These are phyloP conservation scores for Exophiala mesophila DNA, from an alignment of 2,329 filamentous ascomycete genomes.

Conservation along the genomic window DNA sequence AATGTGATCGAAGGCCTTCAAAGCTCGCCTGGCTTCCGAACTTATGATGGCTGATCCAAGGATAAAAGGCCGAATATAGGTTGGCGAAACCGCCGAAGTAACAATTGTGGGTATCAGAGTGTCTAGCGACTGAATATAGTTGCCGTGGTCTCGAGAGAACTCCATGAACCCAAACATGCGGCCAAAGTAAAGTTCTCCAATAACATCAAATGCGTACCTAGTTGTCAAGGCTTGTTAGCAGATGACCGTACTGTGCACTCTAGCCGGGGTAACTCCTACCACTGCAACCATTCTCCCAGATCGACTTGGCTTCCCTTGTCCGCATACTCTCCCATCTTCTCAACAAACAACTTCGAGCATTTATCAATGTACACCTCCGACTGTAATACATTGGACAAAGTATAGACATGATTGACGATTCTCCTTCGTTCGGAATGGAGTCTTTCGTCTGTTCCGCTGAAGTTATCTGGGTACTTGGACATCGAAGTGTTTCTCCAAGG, in stretches of 20 bases:
- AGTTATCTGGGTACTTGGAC: slow-evolving; percentile 25
- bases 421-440: slow-evolving; percentile 23
- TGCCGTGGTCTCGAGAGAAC: slow-evolving; percentile 34
- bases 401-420: slow-evolving; percentile 19
- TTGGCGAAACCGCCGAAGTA: slow-evolving; percentile 29
- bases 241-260: too few species aligned
- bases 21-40: slow-evolving; percentile 24
- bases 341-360: slow-evolving; percentile 9
- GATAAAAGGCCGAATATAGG: slow-evolving; percentile 31
- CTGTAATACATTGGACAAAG: slow-evolving; percentile 12
- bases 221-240: slow-evolving; percentile 5
- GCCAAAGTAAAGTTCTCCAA: slow-evolving; percentile 40
- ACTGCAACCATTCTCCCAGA: not conserved
- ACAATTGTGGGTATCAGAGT: slow-evolving; percentile 31
- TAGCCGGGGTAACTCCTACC: not conserved
- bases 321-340: not conserved
- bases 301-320: not conserved
- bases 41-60: slow-evolving; percentile 26
- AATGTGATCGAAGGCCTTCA: slow-evolving; percentile 29
- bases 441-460: slow-evolving; percentile 23
- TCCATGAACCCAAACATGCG: slow-evolving; percentile 41
- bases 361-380: slow-evolving; percentile 8
- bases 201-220: slow-evolving; percentile 42
- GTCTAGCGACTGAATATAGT: slow-evolving; percentile 36
- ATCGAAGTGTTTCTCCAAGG: slow-evolving; percentile 15